These are phyloP conservation scores for Boletus speciosus DNA, from an alignment of 768 basidiomycete species.

Conservation along the genomic window DNA sequence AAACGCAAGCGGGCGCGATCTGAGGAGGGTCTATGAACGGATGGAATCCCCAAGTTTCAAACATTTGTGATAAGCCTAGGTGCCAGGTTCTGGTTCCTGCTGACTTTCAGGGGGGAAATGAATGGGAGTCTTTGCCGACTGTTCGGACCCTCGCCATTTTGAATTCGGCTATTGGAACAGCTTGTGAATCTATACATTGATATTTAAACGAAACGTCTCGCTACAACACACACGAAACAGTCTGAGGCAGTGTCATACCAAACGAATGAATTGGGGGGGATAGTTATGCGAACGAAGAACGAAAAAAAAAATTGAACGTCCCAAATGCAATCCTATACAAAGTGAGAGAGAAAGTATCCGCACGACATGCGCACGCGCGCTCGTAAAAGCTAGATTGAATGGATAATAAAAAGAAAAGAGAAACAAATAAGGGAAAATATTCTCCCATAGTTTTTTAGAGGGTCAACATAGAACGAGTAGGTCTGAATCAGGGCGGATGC, in stretches of 20 bases:
- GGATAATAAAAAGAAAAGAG: too few relatives aligned
- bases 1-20: constrained; percentile 32
- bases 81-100: too few relatives aligned
- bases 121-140: too few relatives aligned
- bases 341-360: background rate
- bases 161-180: too few relatives aligned
- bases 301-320: background rate
- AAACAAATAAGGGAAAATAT: too few relatives aligned
- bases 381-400: background rate
- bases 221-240: background rate
- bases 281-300: background rate
- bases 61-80: too few relatives aligned
- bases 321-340: background rate
- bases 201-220: background rate
- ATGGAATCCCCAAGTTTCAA: too few relatives aligned
- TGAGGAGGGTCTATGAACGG: constrained; percentile 13
- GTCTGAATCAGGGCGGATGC: too few relatives aligned
- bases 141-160: background rate
- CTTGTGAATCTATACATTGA: background rate
- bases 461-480: too few relatives aligned
- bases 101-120: too few relatives aligned
- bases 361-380: background rate
- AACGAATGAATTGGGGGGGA: background rate
- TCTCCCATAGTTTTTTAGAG: too few relatives aligned
- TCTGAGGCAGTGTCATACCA: background rate